A percentile compares a stretch with the other conserved stretches of the same genome.
These are phyloP conservation scores for Myochromella boudieri DNA, from an alignment of 768 basidiomycete species.

Conservation along the genomic window DNA sequence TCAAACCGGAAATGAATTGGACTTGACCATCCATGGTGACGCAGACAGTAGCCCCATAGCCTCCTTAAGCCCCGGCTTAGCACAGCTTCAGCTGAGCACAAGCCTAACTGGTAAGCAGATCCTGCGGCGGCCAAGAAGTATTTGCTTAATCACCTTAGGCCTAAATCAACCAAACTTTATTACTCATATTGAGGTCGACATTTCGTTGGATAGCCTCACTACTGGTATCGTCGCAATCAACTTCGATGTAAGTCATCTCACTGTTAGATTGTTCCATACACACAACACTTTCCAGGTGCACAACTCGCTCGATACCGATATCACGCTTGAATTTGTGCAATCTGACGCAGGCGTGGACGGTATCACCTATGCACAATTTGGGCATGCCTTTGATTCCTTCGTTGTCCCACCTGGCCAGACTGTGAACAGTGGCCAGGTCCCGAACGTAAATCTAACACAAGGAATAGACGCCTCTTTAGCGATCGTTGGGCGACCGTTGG, in stretches of 20 bases:
- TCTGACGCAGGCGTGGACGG: slow-evolving; percentile 53
- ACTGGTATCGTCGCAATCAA: slow-evolving; percentile 52
- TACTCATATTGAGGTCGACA: slow-evolving; percentile 51
- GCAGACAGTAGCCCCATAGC: slow-evolving; percentile 57
- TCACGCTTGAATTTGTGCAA: slow-evolving; percentile 58
- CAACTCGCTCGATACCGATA: slow-evolving; percentile 59
- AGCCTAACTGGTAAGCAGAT: slow-evolving; percentile 43
- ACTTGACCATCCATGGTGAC: slow-evolving; percentile 62
- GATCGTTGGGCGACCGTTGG: slow-evolving; percentile 61
- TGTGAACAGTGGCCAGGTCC: slow-evolving; percentile 59
- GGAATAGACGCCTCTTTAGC: slow-evolving; percentile 56
- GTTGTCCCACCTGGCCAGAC: slow-evolving; percentile 56
- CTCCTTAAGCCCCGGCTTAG: slow-evolving; percentile 55
- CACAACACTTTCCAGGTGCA: slow-evolving; percentile 30
- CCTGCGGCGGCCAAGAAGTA: not conserved
- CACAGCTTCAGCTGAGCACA: slow-evolving; percentile 50
- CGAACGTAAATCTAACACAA: slow-evolving; percentile 56
- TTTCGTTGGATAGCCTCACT: slow-evolving; percentile 48
- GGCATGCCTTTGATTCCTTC: slow-evolving; percentile 52
- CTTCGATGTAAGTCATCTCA: slow-evolving; percentile 51
- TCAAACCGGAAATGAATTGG: slow-evolving; percentile 45
- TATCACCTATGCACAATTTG: slow-evolving; percentile 57
- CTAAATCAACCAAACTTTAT: slow-evolving; percentile 58
- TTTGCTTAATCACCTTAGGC: slow-evolving; percentile 25
- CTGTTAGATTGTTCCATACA: not conserved